Conservation (phyloP, 441 rosid species). For the Bruguiera hainesii region DNA sequence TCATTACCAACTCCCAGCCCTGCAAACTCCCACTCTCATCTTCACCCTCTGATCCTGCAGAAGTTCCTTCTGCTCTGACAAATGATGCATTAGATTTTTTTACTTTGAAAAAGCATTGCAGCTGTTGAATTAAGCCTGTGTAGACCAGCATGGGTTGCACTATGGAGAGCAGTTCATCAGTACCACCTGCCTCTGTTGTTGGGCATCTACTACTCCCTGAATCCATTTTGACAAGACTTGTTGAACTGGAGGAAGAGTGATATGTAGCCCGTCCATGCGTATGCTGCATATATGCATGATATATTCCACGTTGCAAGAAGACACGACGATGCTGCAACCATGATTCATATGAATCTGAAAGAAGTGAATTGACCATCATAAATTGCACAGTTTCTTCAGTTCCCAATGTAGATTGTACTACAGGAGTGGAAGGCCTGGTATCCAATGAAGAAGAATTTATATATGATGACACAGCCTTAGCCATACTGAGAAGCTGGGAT, state of each 20-base stretch:
- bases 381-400: slow-evolving; percentile 96
- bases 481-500: slow-evolving; percentile 75
- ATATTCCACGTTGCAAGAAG: slow-evolving; percentile 91
- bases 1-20: slow-evolving; percentile 88
- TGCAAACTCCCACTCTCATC: slow-evolving; percentile 56
- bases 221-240: slow-evolving; percentile 39
- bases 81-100: slow-evolving; percentile 41
- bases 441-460: slow-evolving; percentile 57
- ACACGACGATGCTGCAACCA: slow-evolving; percentile 94
- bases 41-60: slow-evolving; percentile 33
- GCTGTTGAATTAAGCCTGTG: slow-evolving; percentile 94
- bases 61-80: slow-evolving; percentile 46
- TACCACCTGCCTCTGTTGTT: slow-evolving; percentile 33
- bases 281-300: slow-evolving; percentile 96
- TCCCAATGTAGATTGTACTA: slow-evolving; percentile 57
- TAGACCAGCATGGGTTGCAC: slow-evolving; percentile 92
- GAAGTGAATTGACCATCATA: slow-evolving; percentile 99
- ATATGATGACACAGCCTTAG: slow-evolving; percentile 77
- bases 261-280: slow-evolving; percentile 64
- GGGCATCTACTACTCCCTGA: slow-evolving; percentile 45
- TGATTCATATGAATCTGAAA: slow-evolving; percentile 87
- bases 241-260: slow-evolving; percentile 31
- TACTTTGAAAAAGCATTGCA: slow-evolving; percentile 78
- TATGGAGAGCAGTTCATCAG: slow-evolving; percentile 63
- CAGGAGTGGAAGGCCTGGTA: slow-evolving; percentile 52